Conservation (phyloP, 1,139 yeast genomes). For the Zygosaccharomyces pseudobailii region DNA sequence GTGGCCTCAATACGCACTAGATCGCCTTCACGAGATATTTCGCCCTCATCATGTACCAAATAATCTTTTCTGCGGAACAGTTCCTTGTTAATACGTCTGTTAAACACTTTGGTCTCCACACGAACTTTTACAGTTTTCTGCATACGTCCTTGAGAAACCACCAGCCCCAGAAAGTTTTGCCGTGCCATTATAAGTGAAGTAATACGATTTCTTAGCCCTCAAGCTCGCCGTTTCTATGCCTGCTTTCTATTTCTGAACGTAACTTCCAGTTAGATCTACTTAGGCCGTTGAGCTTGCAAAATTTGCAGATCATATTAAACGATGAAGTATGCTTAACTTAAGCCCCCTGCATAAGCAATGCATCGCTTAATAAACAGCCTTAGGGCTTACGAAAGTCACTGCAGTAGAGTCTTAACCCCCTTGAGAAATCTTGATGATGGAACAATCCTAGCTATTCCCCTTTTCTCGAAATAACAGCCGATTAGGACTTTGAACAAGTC, state of each 20-base stretch:
- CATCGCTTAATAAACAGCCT: too few relatives aligned
- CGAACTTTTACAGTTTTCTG: constrained; percentile 91
- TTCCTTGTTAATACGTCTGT: constrained; percentile 69
- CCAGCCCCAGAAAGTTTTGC: constrained; percentile 88
- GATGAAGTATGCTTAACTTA: not conserved
- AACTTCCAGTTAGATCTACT: not conserved
- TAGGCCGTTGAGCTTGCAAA: constrained; percentile 2
- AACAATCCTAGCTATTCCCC: not conserved
- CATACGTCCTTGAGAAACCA: constrained; percentile 94
- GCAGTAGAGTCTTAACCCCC: too few relatives aligned
- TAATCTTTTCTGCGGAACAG: constrained; percentile 75
- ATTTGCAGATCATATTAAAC: constrained; percentile 6
- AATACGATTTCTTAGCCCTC: not conserved
- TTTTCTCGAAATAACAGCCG: not conserved
- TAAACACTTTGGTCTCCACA: constrained; percentile 67
- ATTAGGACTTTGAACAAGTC: not conserved
- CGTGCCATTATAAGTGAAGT: constrained; percentile 56
- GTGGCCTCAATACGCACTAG: constrained; percentile 88
- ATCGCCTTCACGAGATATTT: constrained; percentile 91
- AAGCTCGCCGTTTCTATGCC: constrained; percentile 6
- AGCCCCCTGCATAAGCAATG: not conserved
- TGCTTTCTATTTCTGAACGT: not conserved
- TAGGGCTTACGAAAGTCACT: too few relatives aligned
- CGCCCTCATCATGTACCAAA: constrained; percentile 90
- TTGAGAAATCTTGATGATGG: not conserved